phyloP scores from a whole-genome alignment of 2,329 filamentous ascomycete genomes.

The Cercospora sesami region DNA sequence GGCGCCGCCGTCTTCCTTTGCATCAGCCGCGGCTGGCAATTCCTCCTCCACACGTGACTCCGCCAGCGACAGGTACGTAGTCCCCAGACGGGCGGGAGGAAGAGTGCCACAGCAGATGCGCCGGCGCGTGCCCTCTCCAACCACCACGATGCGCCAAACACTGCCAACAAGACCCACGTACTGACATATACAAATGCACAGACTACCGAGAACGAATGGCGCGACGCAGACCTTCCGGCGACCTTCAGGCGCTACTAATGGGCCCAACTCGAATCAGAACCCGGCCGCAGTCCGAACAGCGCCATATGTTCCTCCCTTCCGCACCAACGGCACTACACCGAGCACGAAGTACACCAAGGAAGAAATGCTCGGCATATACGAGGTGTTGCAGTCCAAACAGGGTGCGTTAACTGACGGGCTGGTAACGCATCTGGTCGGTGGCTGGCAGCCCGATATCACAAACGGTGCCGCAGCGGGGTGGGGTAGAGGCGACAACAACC shows the following conservation, averaged over 20 bases:
- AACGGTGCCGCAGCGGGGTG: conserved; percentile 64
- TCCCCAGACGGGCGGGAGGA: neutral
- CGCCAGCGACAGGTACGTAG: conserved; percentile 49
- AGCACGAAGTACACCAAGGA: conserved; percentile 71
- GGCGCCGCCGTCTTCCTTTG: conserved; percentile 51
- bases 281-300: conserved; percentile 35
- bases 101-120: conserved; percentile 16
- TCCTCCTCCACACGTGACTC: conserved; percentile 46
- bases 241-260: conserved; percentile 59
- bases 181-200: conserved; percentile 35
- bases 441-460: conserved; percentile 74
- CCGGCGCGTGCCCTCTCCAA: neutral
- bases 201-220: conserved; percentile 66
- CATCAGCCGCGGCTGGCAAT: conserved; percentile 52
- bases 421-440: conserved; percentile 67
- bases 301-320: conserved; percentile 59
- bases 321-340: conserved; percentile 60
- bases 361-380: conserved; percentile 74
- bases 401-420: conserved; percentile 65
- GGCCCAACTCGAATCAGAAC: conserved; percentile 47
- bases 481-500: conserved; percentile 73
- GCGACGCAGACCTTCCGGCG: conserved; percentile 67
- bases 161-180: conserved; percentile 10
- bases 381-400: conserved; percentile 56
- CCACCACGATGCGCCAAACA: neutral